Conservation (phyloP, 257 asterid genomes). For the Prunella vulgaris region DNA sequence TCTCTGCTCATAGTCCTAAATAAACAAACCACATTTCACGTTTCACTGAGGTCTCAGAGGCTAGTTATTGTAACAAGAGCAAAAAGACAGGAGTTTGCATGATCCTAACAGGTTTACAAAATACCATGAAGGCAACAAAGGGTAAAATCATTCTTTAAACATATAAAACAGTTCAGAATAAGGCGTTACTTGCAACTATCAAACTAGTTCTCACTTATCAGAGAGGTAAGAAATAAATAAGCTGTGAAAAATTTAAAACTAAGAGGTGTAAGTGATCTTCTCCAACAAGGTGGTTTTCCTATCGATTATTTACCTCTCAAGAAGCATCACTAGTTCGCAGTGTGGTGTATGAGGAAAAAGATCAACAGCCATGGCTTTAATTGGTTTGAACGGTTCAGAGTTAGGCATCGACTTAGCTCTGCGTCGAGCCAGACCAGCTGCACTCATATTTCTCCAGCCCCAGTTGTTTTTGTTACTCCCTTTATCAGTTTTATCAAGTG, state of each 20-base stretch:
- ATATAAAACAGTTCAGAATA: background rate
- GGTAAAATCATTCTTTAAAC: background rate
- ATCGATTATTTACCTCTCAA: conserved; percentile 59
- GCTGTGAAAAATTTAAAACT: background rate
- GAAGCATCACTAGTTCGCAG: conserved; percentile 93
- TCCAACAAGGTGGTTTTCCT: background rate
- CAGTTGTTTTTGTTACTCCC: conserved; percentile 61
- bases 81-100: too few species aligned
- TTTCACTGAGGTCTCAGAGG: background rate
- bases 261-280: background rate
- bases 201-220: background rate
- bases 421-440: conserved; percentile 88
- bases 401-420: conserved; percentile 89
- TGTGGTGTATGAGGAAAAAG: conserved; percentile 95
- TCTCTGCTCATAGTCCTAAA: too few species aligned
- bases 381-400: conserved; percentile 85
- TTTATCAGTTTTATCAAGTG: conserved; percentile 52
- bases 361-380: conserved; percentile 93
- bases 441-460: conserved; percentile 85
- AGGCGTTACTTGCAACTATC: background rate
- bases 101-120: background rate
- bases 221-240: background rate
- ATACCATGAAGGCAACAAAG: background rate
- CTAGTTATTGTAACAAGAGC: too few species aligned
- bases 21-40: background rate